Evolutionary conservation across 768 basidiomycete genomes (phyloP).

Genomic region (Kwoniella newhampshirensis): DNA sequence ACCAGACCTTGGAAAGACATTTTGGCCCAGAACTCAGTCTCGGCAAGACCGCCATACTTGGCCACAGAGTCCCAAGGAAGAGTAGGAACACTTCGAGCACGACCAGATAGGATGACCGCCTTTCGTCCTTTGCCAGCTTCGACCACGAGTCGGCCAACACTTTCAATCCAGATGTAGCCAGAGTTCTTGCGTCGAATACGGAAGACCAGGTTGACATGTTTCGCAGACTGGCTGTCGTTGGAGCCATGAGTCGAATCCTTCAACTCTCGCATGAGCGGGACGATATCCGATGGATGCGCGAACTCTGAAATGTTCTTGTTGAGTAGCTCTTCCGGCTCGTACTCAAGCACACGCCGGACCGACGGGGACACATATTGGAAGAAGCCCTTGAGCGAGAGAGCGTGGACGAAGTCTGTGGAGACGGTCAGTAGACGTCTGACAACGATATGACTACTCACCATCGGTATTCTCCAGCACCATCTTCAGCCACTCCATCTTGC

Average conservation of each 20-base stretch:
- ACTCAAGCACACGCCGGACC: slow-evolving; percentile 75
- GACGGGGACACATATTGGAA: slow-evolving; percentile 91
- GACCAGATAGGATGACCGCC: slow-evolving; percentile 84
- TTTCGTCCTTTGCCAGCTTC: slow-evolving; percentile 94
- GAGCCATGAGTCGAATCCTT: slow-evolving; percentile 59
- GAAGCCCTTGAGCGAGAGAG: slow-evolving; percentile 85
- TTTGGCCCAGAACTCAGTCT: slow-evolving; percentile 56
- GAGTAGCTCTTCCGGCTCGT: slow-evolving; percentile 78
- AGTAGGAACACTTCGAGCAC: slow-evolving; percentile 66
- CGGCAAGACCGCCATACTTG: slow-evolving; percentile 59
- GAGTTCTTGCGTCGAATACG: slow-evolving; percentile 68
- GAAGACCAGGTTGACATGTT: slow-evolving; percentile 77
- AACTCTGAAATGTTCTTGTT: slow-evolving; percentile 75
- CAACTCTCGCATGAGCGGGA: slow-evolving; percentile 85
- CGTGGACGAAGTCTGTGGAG: slow-evolving; percentile 73
- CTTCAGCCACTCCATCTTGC: slow-evolving; percentile 53
- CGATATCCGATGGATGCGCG: slow-evolving; percentile 84
- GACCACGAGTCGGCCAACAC: slow-evolving; percentile 79
- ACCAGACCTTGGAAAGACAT: slow-evolving; percentile 55
- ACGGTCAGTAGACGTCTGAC: slow-evolving; percentile 3
- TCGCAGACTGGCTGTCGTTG: slow-evolving; percentile 34
- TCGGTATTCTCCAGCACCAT: slow-evolving; percentile 56
- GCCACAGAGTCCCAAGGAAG: slow-evolving; percentile 65
- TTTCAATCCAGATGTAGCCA: slow-evolving; percentile 85
- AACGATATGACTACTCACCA: slow-evolving; percentile 34